These are phyloP conservation scores for Fusarium dlaminii DNA, from an alignment of 2,329 filamentous ascomycete genomes.

Conservation along the genomic window DNA sequence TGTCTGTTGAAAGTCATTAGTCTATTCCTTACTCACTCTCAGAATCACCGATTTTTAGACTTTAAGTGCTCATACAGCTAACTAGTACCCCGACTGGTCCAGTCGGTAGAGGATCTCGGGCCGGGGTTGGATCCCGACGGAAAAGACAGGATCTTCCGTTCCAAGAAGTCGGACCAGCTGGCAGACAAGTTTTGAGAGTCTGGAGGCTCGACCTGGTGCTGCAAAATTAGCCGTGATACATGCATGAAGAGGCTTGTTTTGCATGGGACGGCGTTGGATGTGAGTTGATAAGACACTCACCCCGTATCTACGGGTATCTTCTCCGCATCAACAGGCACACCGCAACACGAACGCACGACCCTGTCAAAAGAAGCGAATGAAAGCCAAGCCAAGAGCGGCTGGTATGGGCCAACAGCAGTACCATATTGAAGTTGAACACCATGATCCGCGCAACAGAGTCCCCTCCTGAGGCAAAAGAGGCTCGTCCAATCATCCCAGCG, in stretches of 20 bases:
- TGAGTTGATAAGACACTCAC: conserved; percentile 30
- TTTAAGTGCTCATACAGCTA: not conserved
- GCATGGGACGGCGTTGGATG: not conserved
- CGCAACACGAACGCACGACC: conserved; percentile 26
- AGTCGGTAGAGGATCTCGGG: conserved; percentile 20
- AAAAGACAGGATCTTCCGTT: conserved; percentile 2
- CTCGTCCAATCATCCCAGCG: not conserved
- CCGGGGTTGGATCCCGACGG: conserved; percentile 26
- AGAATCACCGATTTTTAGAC: not conserved
- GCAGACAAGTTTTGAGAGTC: not conserved
- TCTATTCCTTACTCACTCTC: not conserved
- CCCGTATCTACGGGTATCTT: conserved; percentile 7
- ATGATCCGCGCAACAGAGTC: conserved; percentile 11
- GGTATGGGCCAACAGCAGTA: conserved; percentile 19
- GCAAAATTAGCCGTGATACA: not conserved
- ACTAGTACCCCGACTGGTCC: not conserved
- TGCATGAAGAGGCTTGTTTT: not conserved
- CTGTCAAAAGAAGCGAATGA: conserved; percentile 6
- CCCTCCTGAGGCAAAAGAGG: conserved; percentile 1
- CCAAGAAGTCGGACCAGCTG: not conserved
- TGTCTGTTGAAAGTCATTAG: conserved; percentile 4
- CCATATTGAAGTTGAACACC: conserved; percentile 2
- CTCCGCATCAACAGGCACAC: conserved; percentile 17
- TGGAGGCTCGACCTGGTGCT: not conserved
- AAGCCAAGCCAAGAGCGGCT: conserved; percentile 28